phyloP scores from a whole-genome alignment of 1,284 basidiomycete genomes.

The Leccinum subrobustum region DNA sequence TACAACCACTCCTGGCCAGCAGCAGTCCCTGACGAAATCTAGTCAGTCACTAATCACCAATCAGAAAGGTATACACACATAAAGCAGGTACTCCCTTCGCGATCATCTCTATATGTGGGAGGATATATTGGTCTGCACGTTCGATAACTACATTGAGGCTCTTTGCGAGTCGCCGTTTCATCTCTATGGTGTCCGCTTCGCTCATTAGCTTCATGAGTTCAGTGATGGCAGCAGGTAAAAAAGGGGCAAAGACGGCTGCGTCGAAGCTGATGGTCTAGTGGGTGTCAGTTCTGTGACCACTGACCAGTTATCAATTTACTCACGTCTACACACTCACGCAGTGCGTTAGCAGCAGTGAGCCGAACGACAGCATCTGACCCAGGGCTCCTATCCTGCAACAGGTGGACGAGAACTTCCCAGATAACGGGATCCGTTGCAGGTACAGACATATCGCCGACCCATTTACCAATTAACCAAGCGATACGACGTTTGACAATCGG shows the following conservation, averaged over 20 bases:
- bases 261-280: conserved; percentile 62
- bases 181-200: conserved; percentile 76
- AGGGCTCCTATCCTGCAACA: conserved; percentile 65
- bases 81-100: conserved; percentile 69
- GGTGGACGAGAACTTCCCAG: conserved; percentile 79
- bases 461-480: conserved; percentile 88
- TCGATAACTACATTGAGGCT: conserved; percentile 76
- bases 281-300: conserved; percentile 5
- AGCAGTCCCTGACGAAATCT: conserved; percentile 46
- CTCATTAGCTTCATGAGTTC: conserved; percentile 68
- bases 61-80: conserved; percentile 50
- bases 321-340: conserved; percentile 83
- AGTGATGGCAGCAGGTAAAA: conserved; percentile 54
- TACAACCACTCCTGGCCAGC: conserved; percentile 78
- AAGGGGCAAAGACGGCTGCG: conserved; percentile 55
- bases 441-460: conserved; percentile 67
- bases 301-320: conserved; percentile 28
- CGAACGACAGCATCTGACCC: conserved; percentile 82
- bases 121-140: conserved; percentile 64
- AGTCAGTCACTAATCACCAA: conserved; percentile 6
- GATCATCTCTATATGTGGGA: conserved; percentile 67
- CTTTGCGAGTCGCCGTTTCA: conserved; percentile 72
- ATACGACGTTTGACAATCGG: conserved; percentile 87
- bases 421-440: conserved; percentile 61
- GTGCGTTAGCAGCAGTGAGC: conserved; percentile 72